A percentile compares a stretch with the other conserved stretches of the same genome.
Evolutionary conservation across 441 rosid genomes (phyloP).

Genomic region (Capsella rubella): DNA sequence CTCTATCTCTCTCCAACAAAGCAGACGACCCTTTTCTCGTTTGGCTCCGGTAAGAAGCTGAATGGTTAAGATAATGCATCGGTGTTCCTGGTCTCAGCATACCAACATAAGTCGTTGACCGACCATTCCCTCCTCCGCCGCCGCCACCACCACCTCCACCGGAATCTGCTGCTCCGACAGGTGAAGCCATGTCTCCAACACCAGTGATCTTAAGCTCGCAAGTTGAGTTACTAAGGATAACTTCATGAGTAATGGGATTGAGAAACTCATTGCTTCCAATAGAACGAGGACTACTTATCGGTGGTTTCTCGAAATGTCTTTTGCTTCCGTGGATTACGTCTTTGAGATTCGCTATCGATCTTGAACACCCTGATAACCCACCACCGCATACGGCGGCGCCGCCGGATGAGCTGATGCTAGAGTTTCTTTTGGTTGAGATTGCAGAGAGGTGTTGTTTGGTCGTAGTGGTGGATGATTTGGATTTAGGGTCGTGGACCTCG

Average conservation of each 20-base stretch:
- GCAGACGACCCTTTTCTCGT: slow-evolving; percentile 49
- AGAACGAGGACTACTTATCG: slow-evolving; percentile 95
- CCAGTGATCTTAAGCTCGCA: slow-evolving; percentile 98
- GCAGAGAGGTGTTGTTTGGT: slow-evolving; percentile 58
- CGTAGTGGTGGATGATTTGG: slow-evolving; percentile 27
- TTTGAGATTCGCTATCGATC: slow-evolving; percentile 96
- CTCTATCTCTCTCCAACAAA: slow-evolving; percentile 56
- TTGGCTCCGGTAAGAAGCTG: slow-evolving; percentile 60
- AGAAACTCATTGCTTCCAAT: slow-evolving; percentile 98
- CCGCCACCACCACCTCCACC: slow-evolving; percentile 36
- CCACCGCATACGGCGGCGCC: slow-evolving; percentile 41
- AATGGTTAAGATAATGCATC: slow-evolving; percentile 76
- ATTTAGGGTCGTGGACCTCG: slow-evolving; percentile 84
- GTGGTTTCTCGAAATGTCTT: slow-evolving; percentile 83
- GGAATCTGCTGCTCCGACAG: slow-evolving; percentile 35
- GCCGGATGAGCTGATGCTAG: background rate
- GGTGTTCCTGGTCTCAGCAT: slow-evolving; percentile 94
- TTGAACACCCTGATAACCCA: slow-evolving; percentile 89
- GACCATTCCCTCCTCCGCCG: slow-evolving; percentile 44
- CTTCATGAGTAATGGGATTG: slow-evolving; percentile 95
- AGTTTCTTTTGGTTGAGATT: slow-evolving; percentile 67
- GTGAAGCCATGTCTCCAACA: slow-evolving; percentile 65
- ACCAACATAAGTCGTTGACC: slow-evolving; percentile 71
- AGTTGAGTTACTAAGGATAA: slow-evolving; percentile 83
- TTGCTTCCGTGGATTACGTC: slow-evolving; percentile 99